A percentile compares a stretch with the other conserved stretches of the same genome.
These are phyloP conservation scores for Stentor roeselii DNA, from an alignment of 73 alveolate genomes.

Conservation along the genomic window DNA sequence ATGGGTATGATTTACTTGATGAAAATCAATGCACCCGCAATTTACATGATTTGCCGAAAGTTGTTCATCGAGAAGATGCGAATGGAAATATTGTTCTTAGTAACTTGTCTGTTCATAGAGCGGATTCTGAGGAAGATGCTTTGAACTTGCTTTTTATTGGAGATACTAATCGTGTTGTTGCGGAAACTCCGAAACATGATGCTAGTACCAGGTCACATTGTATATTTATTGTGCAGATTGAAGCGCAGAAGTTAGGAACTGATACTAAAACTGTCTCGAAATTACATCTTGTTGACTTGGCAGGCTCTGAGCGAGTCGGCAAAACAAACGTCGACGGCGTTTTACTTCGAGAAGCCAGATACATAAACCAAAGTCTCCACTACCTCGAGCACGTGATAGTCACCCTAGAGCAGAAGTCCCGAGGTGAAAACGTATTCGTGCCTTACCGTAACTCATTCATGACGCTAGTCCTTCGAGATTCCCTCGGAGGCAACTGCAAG, in stretches of 20 bases:
- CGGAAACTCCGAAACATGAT: conserved; percentile 99
- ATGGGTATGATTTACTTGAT: conserved; percentile 97
- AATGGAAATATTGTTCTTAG: conserved; percentile 91
- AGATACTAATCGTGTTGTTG: conserved; percentile 98
- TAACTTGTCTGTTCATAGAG: conserved; percentile 94
- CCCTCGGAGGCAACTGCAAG: conserved; percentile 98
- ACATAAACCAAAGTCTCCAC: conserved; percentile 93
- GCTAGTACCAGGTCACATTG: conserved; percentile 99
- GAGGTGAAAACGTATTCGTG: conserved; percentile 82
- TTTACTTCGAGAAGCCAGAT: conserved; percentile 86
- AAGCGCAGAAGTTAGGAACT: conserved; percentile 92
- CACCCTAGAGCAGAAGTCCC: conserved; percentile 67
- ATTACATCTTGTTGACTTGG: conserved; percentile 83
- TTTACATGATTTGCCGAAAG: conserved; percentile 96
- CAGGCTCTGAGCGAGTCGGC: conserved; percentile 92
- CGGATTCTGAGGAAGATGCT: conserved; percentile 98
- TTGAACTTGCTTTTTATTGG: conserved; percentile 94
- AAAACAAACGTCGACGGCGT: conserved; percentile 83
- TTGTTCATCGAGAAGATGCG: conserved; percentile 80
- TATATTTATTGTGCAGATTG: conserved; percentile 95
- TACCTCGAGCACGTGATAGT: conserved; percentile 96
- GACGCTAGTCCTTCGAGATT: conserved; percentile 94
- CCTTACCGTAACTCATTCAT: conserved; percentile 96
- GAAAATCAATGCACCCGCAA: conserved; percentile 89
- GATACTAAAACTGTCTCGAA: conserved; percentile 94